These are phyloP conservation scores for Hymenoscyphus linearis DNA, from an alignment of 2,329 filamentous ascomycete species.

Conservation along the genomic window DNA sequence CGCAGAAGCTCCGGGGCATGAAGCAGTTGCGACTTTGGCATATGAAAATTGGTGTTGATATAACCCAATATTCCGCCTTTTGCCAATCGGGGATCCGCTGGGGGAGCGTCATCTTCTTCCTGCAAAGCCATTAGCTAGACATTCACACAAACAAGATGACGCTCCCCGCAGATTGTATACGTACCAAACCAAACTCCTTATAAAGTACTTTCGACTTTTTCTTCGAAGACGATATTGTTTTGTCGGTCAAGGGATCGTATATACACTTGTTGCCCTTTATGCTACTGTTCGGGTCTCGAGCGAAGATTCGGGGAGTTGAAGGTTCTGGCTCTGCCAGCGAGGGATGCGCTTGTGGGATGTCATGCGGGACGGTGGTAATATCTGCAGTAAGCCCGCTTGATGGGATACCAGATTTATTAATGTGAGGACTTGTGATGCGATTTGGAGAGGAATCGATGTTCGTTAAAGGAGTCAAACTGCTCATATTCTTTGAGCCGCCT, in stretches of 20 bases:
- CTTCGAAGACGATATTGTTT: slow-evolving; percentile 40
- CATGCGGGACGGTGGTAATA: slow-evolving; percentile 18
- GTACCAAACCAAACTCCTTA: slow-evolving; percentile 61
- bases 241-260: slow-evolving; percentile 47
- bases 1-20: slow-evolving; percentile 73
- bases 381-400: slow-evolving; percentile 29
- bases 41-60: slow-evolving; percentile 64
- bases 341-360: slow-evolving; percentile 28
- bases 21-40: slow-evolving; percentile 65
- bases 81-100: slow-evolving; percentile 76
- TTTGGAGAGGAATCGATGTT: slow-evolving; percentile 60
- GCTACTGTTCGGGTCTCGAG: slow-evolving; percentile 50
- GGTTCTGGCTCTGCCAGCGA: slow-evolving; percentile 18
- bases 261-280: slow-evolving; percentile 53
- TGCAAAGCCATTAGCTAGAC: slow-evolving; percentile 58
- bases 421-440: slow-evolving; percentile 50
- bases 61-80: slow-evolving; percentile 61
- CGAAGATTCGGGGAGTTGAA: slow-evolving; percentile 36
- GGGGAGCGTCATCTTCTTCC: slow-evolving; percentile 74
- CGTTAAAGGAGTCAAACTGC: slow-evolving; percentile 59
- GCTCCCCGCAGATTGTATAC: slow-evolving; percentile 49
- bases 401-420: slow-evolving; percentile 32
- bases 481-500: slow-evolving; percentile 28
- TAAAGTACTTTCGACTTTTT: slow-evolving; percentile 56
- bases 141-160: slow-evolving; percentile 52